These are phyloP conservation scores for Gryganskiella cystojenkinii DNA, from an alignment of 192 early-diverging fungal species.

Conservation along the genomic window DNA sequence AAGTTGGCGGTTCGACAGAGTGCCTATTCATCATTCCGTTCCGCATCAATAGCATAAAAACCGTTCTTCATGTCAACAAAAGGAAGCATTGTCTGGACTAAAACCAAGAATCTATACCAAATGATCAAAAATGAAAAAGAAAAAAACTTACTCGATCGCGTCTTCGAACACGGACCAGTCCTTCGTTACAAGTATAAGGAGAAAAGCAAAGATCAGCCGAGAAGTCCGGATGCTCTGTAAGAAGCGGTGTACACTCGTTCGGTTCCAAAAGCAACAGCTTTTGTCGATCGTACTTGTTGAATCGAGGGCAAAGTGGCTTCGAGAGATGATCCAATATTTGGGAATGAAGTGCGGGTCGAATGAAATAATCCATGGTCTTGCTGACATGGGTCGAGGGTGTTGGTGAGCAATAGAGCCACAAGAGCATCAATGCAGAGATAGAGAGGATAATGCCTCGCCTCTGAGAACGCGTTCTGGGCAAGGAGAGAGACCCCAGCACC, in stretches of 20 bases:
- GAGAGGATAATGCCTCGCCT: slow-evolving; percentile 15
- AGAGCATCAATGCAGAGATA: not conserved
- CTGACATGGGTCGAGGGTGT: not conserved
- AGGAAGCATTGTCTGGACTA: too few species aligned
- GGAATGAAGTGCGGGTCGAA: slow-evolving; percentile 12
- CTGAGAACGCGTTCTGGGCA: slow-evolving; percentile 23
- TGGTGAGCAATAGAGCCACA: slow-evolving; percentile 13
- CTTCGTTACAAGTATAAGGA: slow-evolving; percentile 37
- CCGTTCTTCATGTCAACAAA: too few species aligned
- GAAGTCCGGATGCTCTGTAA: slow-evolving; percentile 37
- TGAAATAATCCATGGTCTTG: not conserved
- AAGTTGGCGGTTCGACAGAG: slow-evolving; percentile 18
- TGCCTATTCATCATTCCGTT: too few species aligned
- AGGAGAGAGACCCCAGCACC: not conserved
- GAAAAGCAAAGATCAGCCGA: slow-evolving; percentile 44
- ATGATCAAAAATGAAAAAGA: not conserved
- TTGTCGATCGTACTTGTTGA: slow-evolving; percentile 41
- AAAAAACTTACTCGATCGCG: slow-evolving; percentile 28
- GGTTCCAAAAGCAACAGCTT: slow-evolving; percentile 32
- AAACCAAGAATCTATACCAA: too few species aligned
- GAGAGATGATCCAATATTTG: slow-evolving; percentile 38
- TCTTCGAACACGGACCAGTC: slow-evolving; percentile 32
- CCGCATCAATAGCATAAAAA: too few species aligned
- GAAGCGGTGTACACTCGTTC: slow-evolving; percentile 27
- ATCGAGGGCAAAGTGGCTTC: slow-evolving; percentile 35